Conservation (phyloP, 352 stramenopile species). For the Phytopythium boreale region DNA sequence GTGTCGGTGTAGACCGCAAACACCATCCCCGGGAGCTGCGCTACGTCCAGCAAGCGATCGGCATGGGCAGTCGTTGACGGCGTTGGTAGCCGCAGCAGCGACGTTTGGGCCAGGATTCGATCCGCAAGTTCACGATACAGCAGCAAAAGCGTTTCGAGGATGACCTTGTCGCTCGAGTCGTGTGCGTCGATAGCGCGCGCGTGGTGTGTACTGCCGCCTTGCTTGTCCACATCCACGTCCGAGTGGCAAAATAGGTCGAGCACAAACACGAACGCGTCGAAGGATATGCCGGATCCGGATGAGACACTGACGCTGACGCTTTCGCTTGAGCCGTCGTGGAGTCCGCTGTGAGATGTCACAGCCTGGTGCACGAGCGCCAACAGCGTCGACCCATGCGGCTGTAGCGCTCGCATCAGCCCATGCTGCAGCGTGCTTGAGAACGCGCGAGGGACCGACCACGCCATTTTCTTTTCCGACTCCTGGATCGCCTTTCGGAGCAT, state of each 20-base stretch:
- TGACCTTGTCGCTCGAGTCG: not conserved
- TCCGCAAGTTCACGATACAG: constrained; percentile 36
- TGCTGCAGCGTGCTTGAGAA: constrained; percentile 25
- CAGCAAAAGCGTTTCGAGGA: constrained; percentile 26
- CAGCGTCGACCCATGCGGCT: constrained; percentile 18
- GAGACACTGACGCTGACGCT: not conserved
- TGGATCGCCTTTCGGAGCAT: constrained; percentile 36
- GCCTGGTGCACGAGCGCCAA: constrained; percentile 16
- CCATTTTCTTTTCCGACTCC: constrained; percentile 22
- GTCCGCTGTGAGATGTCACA: not conserved
- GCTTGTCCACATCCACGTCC: not conserved
- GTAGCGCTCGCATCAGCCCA: constrained; percentile 35
- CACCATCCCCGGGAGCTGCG: constrained; percentile 8
- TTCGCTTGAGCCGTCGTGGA: constrained; percentile 4
- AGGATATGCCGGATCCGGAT: not conserved
- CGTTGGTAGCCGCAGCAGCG: not conserved
- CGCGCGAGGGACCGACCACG: constrained; percentile 32
- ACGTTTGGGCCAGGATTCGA: constrained; percentile 9
- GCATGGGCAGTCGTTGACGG: not conserved
- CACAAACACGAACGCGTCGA: constrained; percentile 4
- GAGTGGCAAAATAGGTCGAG: not conserved
- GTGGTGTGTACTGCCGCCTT: not conserved
- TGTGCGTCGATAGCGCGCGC: not conserved
- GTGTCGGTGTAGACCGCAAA: constrained; percentile 54
- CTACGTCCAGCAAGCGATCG: not conserved